phyloP scores from a whole-genome alignment of 768 basidiomycete species.

The Agaricus sinodeliciosus region DNA sequence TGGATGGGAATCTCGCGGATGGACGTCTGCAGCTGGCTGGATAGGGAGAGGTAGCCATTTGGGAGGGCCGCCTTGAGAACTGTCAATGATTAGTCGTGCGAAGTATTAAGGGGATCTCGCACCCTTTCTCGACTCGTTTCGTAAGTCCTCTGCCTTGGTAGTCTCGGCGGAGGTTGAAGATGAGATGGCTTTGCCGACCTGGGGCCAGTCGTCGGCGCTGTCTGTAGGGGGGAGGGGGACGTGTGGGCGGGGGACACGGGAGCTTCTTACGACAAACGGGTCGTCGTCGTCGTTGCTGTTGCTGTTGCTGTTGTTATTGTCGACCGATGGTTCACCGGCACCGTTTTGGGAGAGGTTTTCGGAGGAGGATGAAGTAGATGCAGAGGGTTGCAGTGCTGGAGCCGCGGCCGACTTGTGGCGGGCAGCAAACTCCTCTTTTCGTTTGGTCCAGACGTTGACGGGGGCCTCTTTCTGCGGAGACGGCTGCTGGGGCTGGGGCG shows the following conservation, averaged over 20 bases:
- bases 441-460: constrained; percentile 20
- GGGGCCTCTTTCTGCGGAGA: constrained; percentile 11
- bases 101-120: neutral
- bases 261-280: constrained; percentile 1
- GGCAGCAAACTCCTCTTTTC: constrained; percentile 21
- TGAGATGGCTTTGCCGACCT: constrained; percentile 16
- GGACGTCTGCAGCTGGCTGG: neutral
- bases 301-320: constrained; percentile 2
- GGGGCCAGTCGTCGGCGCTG: constrained; percentile 14
- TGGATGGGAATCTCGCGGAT: constrained; percentile 1
- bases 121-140: constrained; percentile 6
- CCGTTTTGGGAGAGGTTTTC: neutral
- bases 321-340: constrained; percentile 7
- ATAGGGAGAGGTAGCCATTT: constrained; percentile 7
- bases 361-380: neutral
- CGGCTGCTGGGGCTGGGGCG: constrained; percentile 11
- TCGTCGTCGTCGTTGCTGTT: constrained; percentile 3
- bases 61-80: constrained; percentile 3
- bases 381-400: constrained; percentile 8
- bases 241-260: constrained; percentile 3
- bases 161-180: constrained; percentile 3
- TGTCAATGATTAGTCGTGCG: neutral
- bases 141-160: neutral
- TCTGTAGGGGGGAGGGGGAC: neutral
- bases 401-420: neutral